Evolutionary conservation across 768 basidiomycete species (phyloP).

Genomic region (Amanita rimosa): DNA sequence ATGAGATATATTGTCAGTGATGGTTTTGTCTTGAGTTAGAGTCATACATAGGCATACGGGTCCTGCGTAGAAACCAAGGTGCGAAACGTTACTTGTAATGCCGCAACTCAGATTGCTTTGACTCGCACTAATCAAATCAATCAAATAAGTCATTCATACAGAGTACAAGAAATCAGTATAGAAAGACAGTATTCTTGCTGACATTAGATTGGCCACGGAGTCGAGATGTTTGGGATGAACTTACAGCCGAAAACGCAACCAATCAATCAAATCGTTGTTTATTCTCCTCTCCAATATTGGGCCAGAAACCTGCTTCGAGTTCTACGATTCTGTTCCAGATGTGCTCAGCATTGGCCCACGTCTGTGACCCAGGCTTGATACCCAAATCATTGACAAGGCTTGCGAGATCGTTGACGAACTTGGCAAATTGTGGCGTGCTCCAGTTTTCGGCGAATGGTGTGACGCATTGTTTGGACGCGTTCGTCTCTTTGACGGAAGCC

Average conservation of each 20-base stretch:
- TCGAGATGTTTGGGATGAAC: neutral
- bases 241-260: neutral
- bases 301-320: constrained; percentile 55
- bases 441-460: constrained; percentile 49
- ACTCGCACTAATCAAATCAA: no score
- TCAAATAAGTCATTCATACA: neutral
- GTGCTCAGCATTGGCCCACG: constrained; percentile 29
- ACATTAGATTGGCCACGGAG: neutral
- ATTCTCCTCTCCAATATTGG: constrained; percentile 25
- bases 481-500: constrained; percentile 11
- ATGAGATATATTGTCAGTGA: neutral
- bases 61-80: no score
- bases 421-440: constrained; percentile 41
- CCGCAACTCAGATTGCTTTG: neutral
- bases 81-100: no score
- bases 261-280: constrained; percentile 1
- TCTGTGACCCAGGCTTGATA: constrained; percentile 22
- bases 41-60: no score
- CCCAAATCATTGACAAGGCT: constrained; percentile 33
- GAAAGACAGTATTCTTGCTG: neutral
- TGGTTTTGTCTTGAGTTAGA: neutral
- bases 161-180: neutral
- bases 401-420: constrained; percentile 40
- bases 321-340: constrained; percentile 51
- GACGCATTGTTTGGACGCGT: constrained; percentile 19